Evolutionary conservation across 306 rosid genomes (phyloP), one percentile per base, ranked within the genome.

Genomic region (Trifolium repens): DNA sequence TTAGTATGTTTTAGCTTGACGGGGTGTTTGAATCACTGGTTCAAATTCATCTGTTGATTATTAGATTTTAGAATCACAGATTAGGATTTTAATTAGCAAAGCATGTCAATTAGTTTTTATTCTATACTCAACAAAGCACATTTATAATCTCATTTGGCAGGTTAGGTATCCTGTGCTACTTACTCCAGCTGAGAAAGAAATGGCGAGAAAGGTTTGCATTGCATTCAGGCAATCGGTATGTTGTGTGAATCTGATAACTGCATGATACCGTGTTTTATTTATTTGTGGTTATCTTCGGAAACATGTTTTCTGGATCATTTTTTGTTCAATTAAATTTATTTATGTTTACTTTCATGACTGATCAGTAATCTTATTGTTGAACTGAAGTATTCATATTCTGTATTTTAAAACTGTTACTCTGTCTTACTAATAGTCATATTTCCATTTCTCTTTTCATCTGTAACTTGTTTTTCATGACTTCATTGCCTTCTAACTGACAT

Each of bases 201-300:
- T 94, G 98, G 96, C 99, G 39, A 92, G 97, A 84, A 94, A 94
- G 27, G 99, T 94, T 71, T 92, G 96, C 87, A 80, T 81, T 77
- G 97, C 99, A 60, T 94, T 94, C 86, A 89, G 92, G 77, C 99
- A 94, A 92, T 83, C 87, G 92, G 99, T 94, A 92, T 67, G 97
- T 78, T 67, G 22, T 81, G 53, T 63, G 34, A 61, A 65, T 75
- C 53, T 71, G 69, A 59, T 72, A 62, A 60, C 40, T 77, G 8
- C 30, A 53, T 66, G n/a, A 42, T 69, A 49, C 52, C 52, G 57
- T 68, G 50, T 49, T 49, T 14, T 6, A n/a, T 50, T 37, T 35
- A 19, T 44, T 17, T 75, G 64, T 68, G 42, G 15, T 73, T 86
- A 24, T 83, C 59, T 78, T n/a, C 34, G 17, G 10, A 80, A 63